Conservation (phyloP, 2,329 filamentous ascomycete species). For the Chaetomium globosum region DNA sequence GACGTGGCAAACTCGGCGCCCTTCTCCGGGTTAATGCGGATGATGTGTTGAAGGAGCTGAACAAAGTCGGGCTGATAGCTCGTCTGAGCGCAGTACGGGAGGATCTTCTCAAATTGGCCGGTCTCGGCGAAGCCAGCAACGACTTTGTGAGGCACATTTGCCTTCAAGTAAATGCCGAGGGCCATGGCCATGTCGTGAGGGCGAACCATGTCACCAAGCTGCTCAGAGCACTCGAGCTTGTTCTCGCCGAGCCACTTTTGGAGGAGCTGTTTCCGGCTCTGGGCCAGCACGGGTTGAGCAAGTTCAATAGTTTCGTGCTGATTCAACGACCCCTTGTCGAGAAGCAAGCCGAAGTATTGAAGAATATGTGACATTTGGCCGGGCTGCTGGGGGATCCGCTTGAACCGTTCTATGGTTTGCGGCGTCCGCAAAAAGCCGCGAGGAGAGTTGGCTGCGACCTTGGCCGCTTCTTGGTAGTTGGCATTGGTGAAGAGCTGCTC, state of each 20-base stretch:
- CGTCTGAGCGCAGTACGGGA: conserved; percentile 81
- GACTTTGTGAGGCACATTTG: conserved; percentile 89
- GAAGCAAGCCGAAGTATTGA: conserved; percentile 95
- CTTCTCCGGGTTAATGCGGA: conserved; percentile 88
- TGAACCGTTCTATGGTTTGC: conserved; percentile 95
- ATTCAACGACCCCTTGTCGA: conserved; percentile 94
- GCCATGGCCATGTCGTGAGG: conserved; percentile 87
- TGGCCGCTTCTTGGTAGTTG: conserved; percentile 85
- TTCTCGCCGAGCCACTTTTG: conserved; percentile 98
- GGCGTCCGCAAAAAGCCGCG: conserved; percentile 91
- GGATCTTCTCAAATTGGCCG: conserved; percentile 94
- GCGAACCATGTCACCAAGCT: conserved; percentile 91
- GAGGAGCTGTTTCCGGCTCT: conserved; percentile 91
- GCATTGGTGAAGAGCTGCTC: conserved; percentile 80
- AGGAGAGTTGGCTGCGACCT: conserved; percentile 94
- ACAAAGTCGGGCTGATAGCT: conserved; percentile 97
- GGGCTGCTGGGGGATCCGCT: conserved; percentile 76
- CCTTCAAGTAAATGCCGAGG: conserved; percentile 84
- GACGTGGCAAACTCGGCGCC: conserved; percentile 92
- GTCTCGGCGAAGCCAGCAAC: conserved; percentile 94
- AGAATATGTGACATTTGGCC: conserved; percentile 92
- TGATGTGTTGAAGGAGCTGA: conserved; percentile 86
- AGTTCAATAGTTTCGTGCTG: conserved; percentile 92
- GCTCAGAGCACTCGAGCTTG: conserved; percentile 94
- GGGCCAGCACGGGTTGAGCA: conserved; percentile 85